These are phyloP conservation scores for Vitis riparia DNA, from an alignment of 164 flowering plant species.

Conservation along the genomic window DNA sequence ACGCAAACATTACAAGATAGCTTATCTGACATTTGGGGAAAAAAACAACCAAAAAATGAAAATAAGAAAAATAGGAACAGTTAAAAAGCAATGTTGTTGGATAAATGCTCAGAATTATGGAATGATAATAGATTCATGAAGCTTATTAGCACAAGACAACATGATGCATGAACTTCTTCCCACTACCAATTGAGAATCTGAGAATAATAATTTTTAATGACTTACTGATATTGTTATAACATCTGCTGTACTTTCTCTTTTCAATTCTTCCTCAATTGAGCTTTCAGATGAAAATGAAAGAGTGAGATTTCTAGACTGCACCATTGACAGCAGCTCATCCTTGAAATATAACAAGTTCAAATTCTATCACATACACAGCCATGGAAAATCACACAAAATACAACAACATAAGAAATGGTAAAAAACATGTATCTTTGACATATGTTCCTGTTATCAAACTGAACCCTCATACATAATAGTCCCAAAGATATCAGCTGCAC, in stretches of 20 bases:
- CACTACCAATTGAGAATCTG: too few species aligned
- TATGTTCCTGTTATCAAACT: too few species aligned
- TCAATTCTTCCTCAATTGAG: conserved; percentile 90
- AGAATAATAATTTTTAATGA: not conserved
- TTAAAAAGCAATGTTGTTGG: not conserved
- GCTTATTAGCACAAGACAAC: not conserved
- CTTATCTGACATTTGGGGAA: conserved; percentile 57
- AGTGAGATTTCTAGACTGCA: conserved; percentile 67
- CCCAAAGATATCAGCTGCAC: too few species aligned
- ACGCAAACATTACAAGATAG: conserved; percentile 97
- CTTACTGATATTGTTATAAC: conserved; percentile 80
- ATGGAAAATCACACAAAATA: not conserved
- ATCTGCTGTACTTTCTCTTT: conserved; percentile 99
- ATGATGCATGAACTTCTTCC: not conserved
- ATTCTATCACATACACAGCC: not conserved
- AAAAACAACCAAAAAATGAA: not conserved
- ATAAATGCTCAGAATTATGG: not conserved
- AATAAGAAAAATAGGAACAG: not conserved
- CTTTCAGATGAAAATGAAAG: conserved; percentile 92
- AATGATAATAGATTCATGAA: not conserved
- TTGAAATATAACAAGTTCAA: conserved; percentile 18
- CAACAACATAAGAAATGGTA: too few species aligned
- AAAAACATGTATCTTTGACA: too few species aligned
- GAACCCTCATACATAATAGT: too few species aligned
- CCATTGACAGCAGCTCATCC: conserved; percentile 83